phyloP scores from a whole-genome alignment of 306 rosid genomes.

The Clitoria ternatea region DNA sequence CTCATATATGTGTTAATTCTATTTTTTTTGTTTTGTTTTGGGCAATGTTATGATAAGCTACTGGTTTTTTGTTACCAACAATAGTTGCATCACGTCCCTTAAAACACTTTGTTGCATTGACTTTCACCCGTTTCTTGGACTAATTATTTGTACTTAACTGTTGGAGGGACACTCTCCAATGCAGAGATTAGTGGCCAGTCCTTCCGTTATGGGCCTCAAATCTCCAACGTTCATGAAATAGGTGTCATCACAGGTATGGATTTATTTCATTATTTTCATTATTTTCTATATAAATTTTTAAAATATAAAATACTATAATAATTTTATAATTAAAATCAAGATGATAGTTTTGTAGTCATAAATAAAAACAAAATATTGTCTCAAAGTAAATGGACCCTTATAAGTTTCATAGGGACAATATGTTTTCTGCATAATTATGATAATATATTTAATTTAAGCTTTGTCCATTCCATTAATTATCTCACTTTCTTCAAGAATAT shows the following conservation, averaged over 20 bases:
- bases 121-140: slow-evolving; percentile 70
- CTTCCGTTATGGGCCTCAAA: slow-evolving; percentile 75
- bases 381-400: no score
- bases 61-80: neutral
- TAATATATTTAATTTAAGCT: neutral
- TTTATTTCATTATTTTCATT: neutral
- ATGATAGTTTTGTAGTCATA: no score
- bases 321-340: no score
- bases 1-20: neutral
- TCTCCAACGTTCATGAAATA: slow-evolving; percentile 57
- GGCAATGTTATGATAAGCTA: neutral
- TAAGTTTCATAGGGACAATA: no score
- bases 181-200: slow-evolving; percentile 66
- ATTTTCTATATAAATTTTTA: no score
- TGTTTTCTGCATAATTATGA: no score
- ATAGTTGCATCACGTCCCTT: neutral
- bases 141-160: slow-evolving; percentile 58
- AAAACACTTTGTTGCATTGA: slow-evolving; percentile 44
- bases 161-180: slow-evolving; percentile 78
- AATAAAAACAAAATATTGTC: no score
- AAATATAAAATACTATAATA: no score
- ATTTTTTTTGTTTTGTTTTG: neutral
- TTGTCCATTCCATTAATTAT: neutral
- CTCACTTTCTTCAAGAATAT: neutral
- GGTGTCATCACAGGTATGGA: slow-evolving; percentile 66